A percentile compares a stretch with the other conserved stretches of the same genome.
These are phyloP conservation scores for Hymenoscyphus salicellus DNA, from an alignment of 2,329 filamentous ascomycete genomes.

Conservation along the genomic window DNA sequence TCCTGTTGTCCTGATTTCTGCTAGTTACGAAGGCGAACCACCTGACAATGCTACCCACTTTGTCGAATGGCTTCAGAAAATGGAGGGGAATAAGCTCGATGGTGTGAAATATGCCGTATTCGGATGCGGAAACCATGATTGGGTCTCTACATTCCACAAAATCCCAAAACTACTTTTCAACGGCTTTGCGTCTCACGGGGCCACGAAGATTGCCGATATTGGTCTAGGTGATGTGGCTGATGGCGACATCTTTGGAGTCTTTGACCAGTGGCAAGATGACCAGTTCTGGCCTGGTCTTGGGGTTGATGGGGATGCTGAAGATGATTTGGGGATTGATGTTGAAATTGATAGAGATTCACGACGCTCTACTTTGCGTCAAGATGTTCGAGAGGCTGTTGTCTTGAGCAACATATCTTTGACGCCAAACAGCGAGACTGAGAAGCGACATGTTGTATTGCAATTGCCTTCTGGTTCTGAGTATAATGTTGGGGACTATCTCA, in stretches of 20 bases:
- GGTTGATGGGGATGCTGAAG: slow-evolving; percentile 16
- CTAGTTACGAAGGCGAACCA: slow-evolving; percentile 72
- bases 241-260: slow-evolving; percentile 64
- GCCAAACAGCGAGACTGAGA: slow-evolving; percentile 49
- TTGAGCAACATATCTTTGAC: slow-evolving; percentile 52
- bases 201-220: slow-evolving; percentile 16
- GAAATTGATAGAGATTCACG: slow-evolving; percentile 28
- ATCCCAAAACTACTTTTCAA: slow-evolving; percentile 62
- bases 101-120: slow-evolving; percentile 66
- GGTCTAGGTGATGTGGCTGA: slow-evolving; percentile 20
- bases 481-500: slow-evolving; percentile 24
- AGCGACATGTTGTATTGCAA: slow-evolving; percentile 56
- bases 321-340: slow-evolving; percentile 22
- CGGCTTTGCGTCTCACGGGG: slow-evolving; percentile 13
- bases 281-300: slow-evolving; percentile 45
- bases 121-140: slow-evolving; percentile 62
- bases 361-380: slow-evolving; percentile 50
- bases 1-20: slow-evolving; percentile 64
- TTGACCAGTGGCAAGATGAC: slow-evolving; percentile 66
- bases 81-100: slow-evolving; percentile 44
- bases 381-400: slow-evolving; percentile 61
- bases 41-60: slow-evolving; percentile 71
- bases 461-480: slow-evolving; percentile 21
- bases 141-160: slow-evolving; percentile 62
- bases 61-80: slow-evolving; percentile 59